Conservation (phyloP, 192 early-diverging fungal species). For the Geranomyces michiganensis region DNA sequence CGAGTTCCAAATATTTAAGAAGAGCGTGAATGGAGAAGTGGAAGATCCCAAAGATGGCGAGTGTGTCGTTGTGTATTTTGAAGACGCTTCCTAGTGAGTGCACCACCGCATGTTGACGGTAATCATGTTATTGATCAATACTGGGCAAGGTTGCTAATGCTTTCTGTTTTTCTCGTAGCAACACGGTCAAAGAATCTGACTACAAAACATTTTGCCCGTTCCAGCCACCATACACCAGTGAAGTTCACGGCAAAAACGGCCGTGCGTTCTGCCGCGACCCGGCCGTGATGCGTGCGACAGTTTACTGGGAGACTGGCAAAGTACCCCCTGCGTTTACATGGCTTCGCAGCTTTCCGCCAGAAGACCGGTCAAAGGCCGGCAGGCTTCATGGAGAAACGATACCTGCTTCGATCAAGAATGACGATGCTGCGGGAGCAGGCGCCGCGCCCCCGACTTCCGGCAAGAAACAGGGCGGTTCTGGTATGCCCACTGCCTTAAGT, state of each 20-base stretch:
- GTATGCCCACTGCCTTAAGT: background rate
- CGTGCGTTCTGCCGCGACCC: conserved; percentile 48
- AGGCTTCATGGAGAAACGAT: conserved; percentile 7
- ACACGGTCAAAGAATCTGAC: conserved; percentile 42
- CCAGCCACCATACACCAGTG: conserved; percentile 50
- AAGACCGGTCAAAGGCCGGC: conserved; percentile 17
- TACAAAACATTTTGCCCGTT: conserved; percentile 42
- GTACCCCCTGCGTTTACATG: conserved; percentile 50
- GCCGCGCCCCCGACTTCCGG: background rate
- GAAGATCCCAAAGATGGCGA: conserved; percentile 54
- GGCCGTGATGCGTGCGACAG: conserved; percentile 53
- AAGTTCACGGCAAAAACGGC: conserved; percentile 48
- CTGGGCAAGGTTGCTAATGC: no score
- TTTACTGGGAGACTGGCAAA: conserved; percentile 49
- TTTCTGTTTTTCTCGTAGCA: conserved; percentile 18
- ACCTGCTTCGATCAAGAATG: background rate
- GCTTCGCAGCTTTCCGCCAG: conserved; percentile 32
- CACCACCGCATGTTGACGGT: background rate
- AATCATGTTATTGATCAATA: no score
- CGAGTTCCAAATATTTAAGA: conserved; percentile 53
- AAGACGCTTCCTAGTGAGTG: conserved; percentile 61
- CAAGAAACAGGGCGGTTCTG: background rate
- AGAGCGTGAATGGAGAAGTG: conserved; percentile 47
- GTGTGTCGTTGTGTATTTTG: conserved; percentile 65
- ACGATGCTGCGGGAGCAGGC: background rate